Base-by-base conservation (phyloP, 768 basidiomycete genomes). In the Guyanaporus albipodus region DNA sequence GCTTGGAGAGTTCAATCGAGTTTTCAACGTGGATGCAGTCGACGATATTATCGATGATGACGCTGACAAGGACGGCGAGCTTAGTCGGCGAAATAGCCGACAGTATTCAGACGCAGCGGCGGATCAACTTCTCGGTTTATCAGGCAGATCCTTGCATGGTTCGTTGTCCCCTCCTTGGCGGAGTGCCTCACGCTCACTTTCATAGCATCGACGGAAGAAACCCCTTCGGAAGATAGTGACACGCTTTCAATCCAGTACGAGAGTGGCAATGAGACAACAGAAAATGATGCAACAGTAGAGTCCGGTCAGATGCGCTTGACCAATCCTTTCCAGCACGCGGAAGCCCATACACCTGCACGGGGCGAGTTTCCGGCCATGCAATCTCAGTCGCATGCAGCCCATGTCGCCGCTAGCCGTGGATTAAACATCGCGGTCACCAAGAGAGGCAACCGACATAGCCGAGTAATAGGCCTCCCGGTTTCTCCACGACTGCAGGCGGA, bases 1-100 rank as follows among this genome's bases (percentile, higher is more conserved):
- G 83, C 78, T 98, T 24, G 85, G 82, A 46, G 91, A 96, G 63
- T 97, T 94, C 70, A 91, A 90, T 56, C 79, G 83, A 14, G 92
- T 95, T 18, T 96, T 96, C 74, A 92, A 91, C 57, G 90, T 91
- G 42, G 83, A 79, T 53, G 62, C 59, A 48, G 62, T 47, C 33
- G 63, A 70, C 26, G 59, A 55, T 38, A 31, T 38, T n/a, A 44
- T 14, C 15, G 56, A 55, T 28, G 58, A 42, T 10, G 60, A 59
- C 17, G 53, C 46, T 14, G 67, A 67, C 24, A 48, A 59, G 24
- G 63, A 62, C n/a, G 66, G 52, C 31, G 77, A 75, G 19, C 64
- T 73, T 34, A 72, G 75, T 60, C 80, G 82, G 49, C 78, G 91
- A 55, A 93, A 93, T 66, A 91, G 88, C 60, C 80, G 77, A 54